These are phyloP conservation scores for Cantharellus anzutake DNA, from an alignment of 768 basidiomycete species.

Conservation along the genomic window DNA sequence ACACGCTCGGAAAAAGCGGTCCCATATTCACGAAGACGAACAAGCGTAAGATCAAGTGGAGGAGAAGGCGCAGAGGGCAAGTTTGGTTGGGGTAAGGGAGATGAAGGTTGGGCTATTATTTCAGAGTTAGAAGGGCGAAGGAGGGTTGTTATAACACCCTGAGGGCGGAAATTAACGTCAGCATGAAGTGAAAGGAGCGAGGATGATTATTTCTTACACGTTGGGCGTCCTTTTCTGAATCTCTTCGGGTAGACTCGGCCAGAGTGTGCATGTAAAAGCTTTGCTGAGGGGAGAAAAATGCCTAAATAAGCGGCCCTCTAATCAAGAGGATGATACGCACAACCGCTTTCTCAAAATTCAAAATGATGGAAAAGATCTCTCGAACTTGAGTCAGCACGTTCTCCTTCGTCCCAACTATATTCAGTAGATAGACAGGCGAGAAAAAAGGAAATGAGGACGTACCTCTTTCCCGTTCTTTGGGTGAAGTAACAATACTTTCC, in stretches of 20 bases:
- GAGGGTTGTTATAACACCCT: slow-evolving; percentile 30
- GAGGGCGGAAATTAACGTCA: background rate
- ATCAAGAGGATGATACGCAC: slow-evolving; percentile 27
- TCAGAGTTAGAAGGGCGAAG: slow-evolving; percentile 17
- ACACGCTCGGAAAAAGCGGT: slow-evolving; percentile 57
- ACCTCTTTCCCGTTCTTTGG: slow-evolving; percentile 64
- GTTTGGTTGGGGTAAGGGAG: slow-evolving; percentile 23
- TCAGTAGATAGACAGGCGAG: background rate
- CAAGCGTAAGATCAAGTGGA: slow-evolving; percentile 39
- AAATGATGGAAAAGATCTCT: slow-evolving; percentile 56
- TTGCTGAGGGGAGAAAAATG: slow-evolving; percentile 32
- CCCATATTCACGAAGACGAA: slow-evolving; percentile 52
- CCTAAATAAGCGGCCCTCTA: background rate
- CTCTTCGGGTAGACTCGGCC: slow-evolving; percentile 64
- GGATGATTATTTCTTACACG: slow-evolving; percentile 33
- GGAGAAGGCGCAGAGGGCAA: too few relatives aligned
- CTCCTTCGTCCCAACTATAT: slow-evolving; percentile 29
- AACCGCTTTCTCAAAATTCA: slow-evolving; percentile 70
- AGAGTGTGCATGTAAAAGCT: slow-evolving; percentile 79
- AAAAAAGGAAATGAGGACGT: slow-evolving; percentile 9
- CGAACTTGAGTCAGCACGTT: slow-evolving; percentile 52
- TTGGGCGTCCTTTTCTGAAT: slow-evolving; percentile 44
- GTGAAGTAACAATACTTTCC: slow-evolving; percentile 60
- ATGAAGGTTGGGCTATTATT: slow-evolving; percentile 12
- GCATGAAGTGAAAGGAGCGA: background rate